A percentile compares a stretch with the other conserved stretches of the same genome.
These are phyloP conservation scores for Ambrosia artemisiifolia DNA, from an alignment of 129 eudicot genomes.

Conservation along the genomic window DNA sequence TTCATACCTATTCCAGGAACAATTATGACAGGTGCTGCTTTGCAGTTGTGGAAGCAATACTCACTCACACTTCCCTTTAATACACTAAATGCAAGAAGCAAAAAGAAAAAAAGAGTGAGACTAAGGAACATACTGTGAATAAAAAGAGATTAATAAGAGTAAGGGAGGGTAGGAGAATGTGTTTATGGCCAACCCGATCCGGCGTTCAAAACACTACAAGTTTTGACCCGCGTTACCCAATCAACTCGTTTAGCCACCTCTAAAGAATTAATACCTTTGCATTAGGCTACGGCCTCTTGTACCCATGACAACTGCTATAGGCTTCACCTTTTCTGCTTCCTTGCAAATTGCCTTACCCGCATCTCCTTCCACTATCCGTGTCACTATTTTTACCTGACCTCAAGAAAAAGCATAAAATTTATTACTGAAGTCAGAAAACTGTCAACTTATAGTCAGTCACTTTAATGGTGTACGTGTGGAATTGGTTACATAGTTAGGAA, in stretches of 20 bases:
- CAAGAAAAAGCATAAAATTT: neutral
- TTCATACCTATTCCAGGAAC: conserved; percentile 93
- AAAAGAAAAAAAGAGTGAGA: conserved; percentile 9
- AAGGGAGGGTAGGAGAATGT: neutral
- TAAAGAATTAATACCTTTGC: conserved; percentile 47
- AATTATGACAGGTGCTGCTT: conserved; percentile 76
- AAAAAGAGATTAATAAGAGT: no score
- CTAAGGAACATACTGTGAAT: neutral
- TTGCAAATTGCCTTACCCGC: conserved; percentile 92
- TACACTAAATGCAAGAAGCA: conserved; percentile 50
- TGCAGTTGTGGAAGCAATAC: conserved; percentile 86
- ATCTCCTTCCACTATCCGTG: conserved; percentile 95
- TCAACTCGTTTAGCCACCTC: neutral
- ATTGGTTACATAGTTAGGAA: neutral
- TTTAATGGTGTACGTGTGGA: neutral
- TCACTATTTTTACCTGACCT: conserved; percentile 60
- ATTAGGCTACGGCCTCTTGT: conserved; percentile 91
- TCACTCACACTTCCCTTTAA: conserved; percentile 88
- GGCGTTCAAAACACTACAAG: neutral
- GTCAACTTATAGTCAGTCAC: neutral
- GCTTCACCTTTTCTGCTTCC: conserved; percentile 86
- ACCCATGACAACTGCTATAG: conserved; percentile 88
- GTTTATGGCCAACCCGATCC: neutral
- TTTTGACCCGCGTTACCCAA: neutral
- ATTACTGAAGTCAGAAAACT: conserved; percentile 2